Percentiles rank a stretch among this genome's conserved stretches.
phyloP scores from a whole-genome alignment of 1,284 basidiomycete genomes.

The Ceratobasidium sp. region DNA sequence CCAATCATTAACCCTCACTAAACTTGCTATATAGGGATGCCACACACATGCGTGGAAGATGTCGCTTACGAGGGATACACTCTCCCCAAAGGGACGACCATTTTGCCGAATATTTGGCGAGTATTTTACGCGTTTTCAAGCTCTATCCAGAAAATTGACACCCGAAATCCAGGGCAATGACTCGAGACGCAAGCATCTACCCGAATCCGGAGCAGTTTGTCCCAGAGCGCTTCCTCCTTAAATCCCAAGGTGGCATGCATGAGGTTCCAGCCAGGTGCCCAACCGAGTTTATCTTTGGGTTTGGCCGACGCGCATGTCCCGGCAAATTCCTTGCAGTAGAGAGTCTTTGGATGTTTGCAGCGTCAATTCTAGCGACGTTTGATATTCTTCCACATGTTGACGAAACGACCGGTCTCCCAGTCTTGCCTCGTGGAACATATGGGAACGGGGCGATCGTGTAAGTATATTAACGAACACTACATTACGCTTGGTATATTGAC shows the following conservation, averaged over 20 bases:
- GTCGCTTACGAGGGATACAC: slow-evolving; percentile 48
- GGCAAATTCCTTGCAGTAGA: slow-evolving; percentile 15
- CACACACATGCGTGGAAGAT: slow-evolving; percentile 48
- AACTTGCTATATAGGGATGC: slow-evolving; percentile 28
- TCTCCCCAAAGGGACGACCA: slow-evolving; percentile 48
- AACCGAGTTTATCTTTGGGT: slow-evolving; percentile 24
- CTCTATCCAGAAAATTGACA: background rate
- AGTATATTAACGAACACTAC: background rate
- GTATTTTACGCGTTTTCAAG: background rate
- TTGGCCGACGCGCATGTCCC: slow-evolving; percentile 28
- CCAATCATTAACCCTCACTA: background rate
- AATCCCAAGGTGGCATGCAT: slow-evolving; percentile 29
- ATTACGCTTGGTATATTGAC: background rate
- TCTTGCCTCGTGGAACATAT: slow-evolving; percentile 22
- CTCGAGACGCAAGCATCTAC: slow-evolving; percentile 28
- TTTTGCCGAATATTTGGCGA: slow-evolving; percentile 40
- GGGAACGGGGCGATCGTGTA: slow-evolving; percentile 31
- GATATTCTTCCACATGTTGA: slow-evolving; percentile 34
- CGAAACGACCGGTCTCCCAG: slow-evolving; percentile 6
- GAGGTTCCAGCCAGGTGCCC: slow-evolving; percentile 16
- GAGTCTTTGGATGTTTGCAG: slow-evolving; percentile 29
- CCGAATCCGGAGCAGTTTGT: slow-evolving; percentile 28
- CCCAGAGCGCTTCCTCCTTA: slow-evolving; percentile 26
- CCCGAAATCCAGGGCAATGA: slow-evolving; percentile 14
- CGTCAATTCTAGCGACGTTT: slow-evolving; percentile 19